Evolutionary conservation across 192 early-diverging fungal genomes (phyloP).

Genomic region (Paraglomus occultum): DNA sequence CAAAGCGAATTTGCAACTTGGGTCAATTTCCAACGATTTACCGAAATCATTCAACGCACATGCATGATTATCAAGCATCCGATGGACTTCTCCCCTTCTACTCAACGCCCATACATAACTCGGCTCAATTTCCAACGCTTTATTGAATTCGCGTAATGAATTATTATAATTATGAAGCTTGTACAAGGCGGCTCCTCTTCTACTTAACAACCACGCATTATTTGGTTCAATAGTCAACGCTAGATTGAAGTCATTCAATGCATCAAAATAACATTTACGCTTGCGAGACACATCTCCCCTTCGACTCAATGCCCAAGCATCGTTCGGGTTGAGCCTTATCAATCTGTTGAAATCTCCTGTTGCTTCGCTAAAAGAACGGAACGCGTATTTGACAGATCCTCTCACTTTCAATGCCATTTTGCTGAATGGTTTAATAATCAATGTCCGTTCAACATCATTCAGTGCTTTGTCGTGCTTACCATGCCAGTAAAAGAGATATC

Average conservation of each 20-base stretch:
- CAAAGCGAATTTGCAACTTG: background rate
- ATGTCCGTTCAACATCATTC: too few relatives aligned
- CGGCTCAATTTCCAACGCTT: background rate
- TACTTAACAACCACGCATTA: background rate
- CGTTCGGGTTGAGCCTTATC: too few relatives aligned
- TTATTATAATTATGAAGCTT: background rate
- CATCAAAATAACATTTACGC: background rate
- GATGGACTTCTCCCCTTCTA: background rate
- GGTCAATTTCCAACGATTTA: background rate
- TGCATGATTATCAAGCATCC: background rate
- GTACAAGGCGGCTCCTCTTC: background rate
- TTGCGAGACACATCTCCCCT: too few relatives aligned
- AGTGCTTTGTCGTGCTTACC: too few relatives aligned
- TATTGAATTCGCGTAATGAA: constrained; percentile 3
- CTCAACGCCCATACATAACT: background rate
- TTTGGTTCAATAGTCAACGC: background rate
- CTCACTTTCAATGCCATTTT: too few relatives aligned
- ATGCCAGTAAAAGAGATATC: too few relatives aligned
- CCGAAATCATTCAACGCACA: background rate
- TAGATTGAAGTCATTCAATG: constrained; percentile 9
- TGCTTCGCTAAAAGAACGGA: too few relatives aligned
- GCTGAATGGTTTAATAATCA: too few relatives aligned
- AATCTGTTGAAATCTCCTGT: too few relatives aligned
- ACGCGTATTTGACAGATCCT: too few relatives aligned
- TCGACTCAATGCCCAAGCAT: too few relatives aligned